These are phyloP conservation scores for Lepiota venenata DNA, from an alignment of 768 basidiomycete genomes.

Conservation along the genomic window DNA sequence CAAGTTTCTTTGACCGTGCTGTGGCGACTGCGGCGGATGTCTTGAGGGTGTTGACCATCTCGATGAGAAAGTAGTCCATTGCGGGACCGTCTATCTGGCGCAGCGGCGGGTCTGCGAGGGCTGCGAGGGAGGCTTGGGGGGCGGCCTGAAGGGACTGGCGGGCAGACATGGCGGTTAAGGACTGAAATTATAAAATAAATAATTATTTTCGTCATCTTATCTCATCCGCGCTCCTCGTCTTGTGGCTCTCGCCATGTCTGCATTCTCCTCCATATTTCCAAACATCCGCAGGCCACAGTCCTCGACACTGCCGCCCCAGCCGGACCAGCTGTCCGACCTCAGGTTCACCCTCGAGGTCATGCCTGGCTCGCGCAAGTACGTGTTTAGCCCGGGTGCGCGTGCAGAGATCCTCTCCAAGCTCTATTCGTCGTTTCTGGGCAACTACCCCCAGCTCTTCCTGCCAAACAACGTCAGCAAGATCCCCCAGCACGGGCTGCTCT, in stretches of 20 bases:
- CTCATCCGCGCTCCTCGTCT: neutral
- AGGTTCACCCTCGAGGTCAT: constrained; percentile 77
- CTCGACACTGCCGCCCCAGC: constrained; percentile 1
- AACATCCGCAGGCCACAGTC: constrained; percentile 11
- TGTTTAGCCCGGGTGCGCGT: constrained; percentile 69
- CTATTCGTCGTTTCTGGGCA: constrained; percentile 81
- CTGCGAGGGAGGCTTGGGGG: constrained; percentile 30
- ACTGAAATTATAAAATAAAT: neutral
- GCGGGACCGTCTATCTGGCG: constrained; percentile 62
- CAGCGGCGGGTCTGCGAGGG: constrained; percentile 61
- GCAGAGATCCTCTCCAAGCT: constrained; percentile 81
- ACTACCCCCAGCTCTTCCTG: constrained; percentile 69
- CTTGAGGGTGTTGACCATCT: constrained; percentile 70
- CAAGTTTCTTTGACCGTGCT: constrained; percentile 61
- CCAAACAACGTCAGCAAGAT: constrained; percentile 60
- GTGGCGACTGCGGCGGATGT: constrained; percentile 73
- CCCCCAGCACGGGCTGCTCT: constrained; percentile 60
- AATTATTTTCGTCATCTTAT: constrained; percentile 8
- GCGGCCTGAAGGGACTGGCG: constrained; percentile 11
- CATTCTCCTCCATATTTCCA: constrained; percentile 9
- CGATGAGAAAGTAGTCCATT: constrained; percentile 87
- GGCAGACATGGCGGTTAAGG: constrained; percentile 19
- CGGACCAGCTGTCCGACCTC: constrained; percentile 52
- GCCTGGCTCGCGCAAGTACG: constrained; percentile 76
- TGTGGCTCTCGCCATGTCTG: constrained; percentile 6